These are phyloP conservation scores for Alternaria arborescens DNA, from an alignment of 2,329 filamentous ascomycete genomes.

Conservation along the genomic window DNA sequence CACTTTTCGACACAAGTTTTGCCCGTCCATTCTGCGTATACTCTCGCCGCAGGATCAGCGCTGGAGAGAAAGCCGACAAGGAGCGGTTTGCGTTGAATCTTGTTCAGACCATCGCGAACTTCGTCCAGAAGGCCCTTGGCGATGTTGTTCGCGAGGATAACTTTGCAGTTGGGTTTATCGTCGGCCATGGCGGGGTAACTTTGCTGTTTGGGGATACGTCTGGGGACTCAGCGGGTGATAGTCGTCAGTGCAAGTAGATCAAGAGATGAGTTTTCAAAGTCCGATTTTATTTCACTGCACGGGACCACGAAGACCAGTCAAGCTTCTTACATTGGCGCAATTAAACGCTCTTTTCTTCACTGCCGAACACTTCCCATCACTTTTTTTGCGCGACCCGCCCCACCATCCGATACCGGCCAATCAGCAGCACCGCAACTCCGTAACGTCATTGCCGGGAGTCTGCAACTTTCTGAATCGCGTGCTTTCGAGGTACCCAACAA, in stretches of 20 bases:
- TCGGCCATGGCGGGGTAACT: conserved; percentile 45
- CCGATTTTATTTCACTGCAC: conserved; percentile 1
- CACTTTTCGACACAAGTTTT: conserved; percentile 97
- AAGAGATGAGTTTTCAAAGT: background rate
- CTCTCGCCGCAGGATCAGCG: conserved; percentile 84
- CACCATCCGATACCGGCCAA: conserved; percentile 33
- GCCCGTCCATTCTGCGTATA: conserved; percentile 97
- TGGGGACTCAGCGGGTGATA: conserved; percentile 3
- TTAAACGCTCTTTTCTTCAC: conserved; percentile 7
- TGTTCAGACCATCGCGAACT: conserved; percentile 77
- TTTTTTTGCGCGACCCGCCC: conserved; percentile 25
- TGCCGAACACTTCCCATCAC: conserved; percentile 7
- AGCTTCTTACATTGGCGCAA: conserved; percentile 2
- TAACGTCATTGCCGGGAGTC: conserved; percentile 28
- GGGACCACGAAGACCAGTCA: background rate
- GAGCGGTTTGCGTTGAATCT: conserved; percentile 75
- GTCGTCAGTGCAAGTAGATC: background rate
- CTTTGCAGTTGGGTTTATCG: conserved; percentile 75
- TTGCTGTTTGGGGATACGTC: conserved; percentile 6
- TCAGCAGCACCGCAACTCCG: conserved; percentile 25
- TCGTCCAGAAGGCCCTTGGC: conserved; percentile 82
- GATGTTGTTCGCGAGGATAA: conserved; percentile 86
- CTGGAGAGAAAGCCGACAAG: conserved; percentile 94
- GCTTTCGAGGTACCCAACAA: conserved; percentile 3
- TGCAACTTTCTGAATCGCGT: conserved; percentile 23